Conservation (phyloP, 306 rosid genomes). For the Sophora flavescens region DNA sequence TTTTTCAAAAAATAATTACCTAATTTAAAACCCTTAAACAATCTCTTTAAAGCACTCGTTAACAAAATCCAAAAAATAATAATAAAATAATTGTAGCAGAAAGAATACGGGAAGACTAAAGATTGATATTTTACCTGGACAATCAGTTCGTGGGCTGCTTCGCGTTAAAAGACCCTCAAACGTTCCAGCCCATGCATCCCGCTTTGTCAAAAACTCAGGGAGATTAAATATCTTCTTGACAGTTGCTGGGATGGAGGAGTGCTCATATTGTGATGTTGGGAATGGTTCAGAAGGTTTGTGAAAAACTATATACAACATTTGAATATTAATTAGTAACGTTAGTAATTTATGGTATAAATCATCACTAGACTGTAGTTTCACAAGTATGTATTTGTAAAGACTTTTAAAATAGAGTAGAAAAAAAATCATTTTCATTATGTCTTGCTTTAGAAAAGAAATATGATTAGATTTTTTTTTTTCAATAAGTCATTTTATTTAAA, state of each 20-base stretch:
- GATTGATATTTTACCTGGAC: slow-evolving; percentile 45
- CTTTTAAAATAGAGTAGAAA: not conserved
- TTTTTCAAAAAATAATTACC: no score
- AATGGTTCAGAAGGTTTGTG: slow-evolving; percentile 66
- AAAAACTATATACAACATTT: slow-evolving; percentile 53
- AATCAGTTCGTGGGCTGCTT: slow-evolving; percentile 45
- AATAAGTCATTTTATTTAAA: no score
- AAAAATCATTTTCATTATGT: not conserved
- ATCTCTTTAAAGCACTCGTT: no score
- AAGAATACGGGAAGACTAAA: not conserved
- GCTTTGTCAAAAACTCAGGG: slow-evolving; percentile 61
- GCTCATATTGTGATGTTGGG: slow-evolving; percentile 73
- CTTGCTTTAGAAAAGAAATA: not conserved
- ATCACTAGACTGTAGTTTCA: not conserved
- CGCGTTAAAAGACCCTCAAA: slow-evolving; percentile 40
- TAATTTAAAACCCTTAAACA: no score
- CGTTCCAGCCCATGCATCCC: slow-evolving; percentile 57
- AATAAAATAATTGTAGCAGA: not conserved
- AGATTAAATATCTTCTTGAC: slow-evolving; percentile 78
- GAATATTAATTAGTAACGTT: not conserved
- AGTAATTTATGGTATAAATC: not conserved
- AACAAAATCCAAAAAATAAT: no score
- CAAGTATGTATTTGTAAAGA: not conserved
- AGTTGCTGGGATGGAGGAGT: slow-evolving; percentile 55
- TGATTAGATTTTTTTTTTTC: no score